Base-by-base conservation (phyloP, 2,329 filamentous ascomycete genomes). In the Talaromyces albobiverticillius region DNA sequence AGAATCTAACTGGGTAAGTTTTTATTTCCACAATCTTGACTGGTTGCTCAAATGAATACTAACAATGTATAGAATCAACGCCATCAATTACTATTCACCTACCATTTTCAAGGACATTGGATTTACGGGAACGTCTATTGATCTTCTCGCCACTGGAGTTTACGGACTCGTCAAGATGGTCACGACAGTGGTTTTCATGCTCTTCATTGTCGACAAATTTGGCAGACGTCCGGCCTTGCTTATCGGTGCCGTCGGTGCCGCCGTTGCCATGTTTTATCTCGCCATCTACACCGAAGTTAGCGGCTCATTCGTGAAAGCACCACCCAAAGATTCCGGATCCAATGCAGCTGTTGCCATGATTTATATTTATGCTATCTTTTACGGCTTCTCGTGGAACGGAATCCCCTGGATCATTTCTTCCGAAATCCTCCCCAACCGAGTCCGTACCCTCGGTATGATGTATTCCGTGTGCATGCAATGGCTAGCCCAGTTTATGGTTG, bases 31-130 rank as follows among this genome's bases (percentile, higher is more conserved):
- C 26, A 10, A 32, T 31, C 14, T 36, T 55, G 8, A 29, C 26
- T 46, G 70, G 63, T 79, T 80, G n/a, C n/a, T n/a, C n/a, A n/a
- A n/a, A n/a, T 42, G 31, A 34, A 34, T 34, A 10, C 31, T 34
- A 14, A 14, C 31, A 34, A 13, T 3, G 31, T 68, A 75, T 5
- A 78, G 78, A 0, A 79, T 82, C 64, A 82, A 81, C 56, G 77
- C 82, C 1, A 75, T 86, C 2, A 73, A 71, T n/a, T 85, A 85
- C 69, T 86, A 84, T 65, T 81, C 81, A 16, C 82, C 82, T 0
- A 81, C 82, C n/a, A 72, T 86, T 0, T 85, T 85, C 62, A 64
- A 78, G 57, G 74, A 71, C 1, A 76, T 80, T 67, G 76, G 76
- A 10, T 38, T 49, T 22, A 49, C 46, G 2, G 46, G 46, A 26